These are phyloP conservation scores for Pisolithus albus DNA, from an alignment of 768 basidiomycete genomes.

Conservation along the genomic window DNA sequence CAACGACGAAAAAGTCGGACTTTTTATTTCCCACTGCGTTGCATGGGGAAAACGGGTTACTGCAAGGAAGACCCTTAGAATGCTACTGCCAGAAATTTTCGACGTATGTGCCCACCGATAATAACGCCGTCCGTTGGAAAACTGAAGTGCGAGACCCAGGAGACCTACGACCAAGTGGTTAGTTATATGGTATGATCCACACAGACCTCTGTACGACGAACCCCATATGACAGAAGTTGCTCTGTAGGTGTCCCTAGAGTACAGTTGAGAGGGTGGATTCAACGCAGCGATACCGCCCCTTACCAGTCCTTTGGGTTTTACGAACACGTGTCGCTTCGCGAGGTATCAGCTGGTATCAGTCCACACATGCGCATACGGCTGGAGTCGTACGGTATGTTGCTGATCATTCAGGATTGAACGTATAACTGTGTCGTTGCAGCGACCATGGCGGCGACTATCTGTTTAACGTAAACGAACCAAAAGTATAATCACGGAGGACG, in stretches of 20 bases:
- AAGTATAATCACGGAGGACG: constrained; percentile 24
- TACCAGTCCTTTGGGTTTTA: no score
- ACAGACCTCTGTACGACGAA: no score
- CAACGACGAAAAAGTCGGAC: constrained; percentile 63
- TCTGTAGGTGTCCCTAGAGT: neutral
- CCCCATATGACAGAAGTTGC: no score
- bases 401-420: constrained; percentile 70
- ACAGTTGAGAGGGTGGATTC: no score
- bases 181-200: constrained; percentile 5
- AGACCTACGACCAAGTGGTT: constrained; percentile 41
- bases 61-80: neutral
- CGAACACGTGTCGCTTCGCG: no score
- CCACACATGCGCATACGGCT: neutral
- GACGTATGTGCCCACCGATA: constrained; percentile 38
- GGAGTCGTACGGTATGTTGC: constrained; percentile 1
- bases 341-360: neutral
- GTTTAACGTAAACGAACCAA: neutral
- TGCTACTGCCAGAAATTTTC: neutral
- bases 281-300: no score
- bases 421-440: constrained; percentile 70
- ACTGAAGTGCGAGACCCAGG: constrained; percentile 56
- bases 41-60: constrained; percentile 13
- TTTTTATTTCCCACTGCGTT: neutral
- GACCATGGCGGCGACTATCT: constrained; percentile 58
- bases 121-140: constrained; percentile 51